Percentiles rank a stretch among this genome's conserved stretches.
phyloP scores from a whole-genome alignment of 257 asterid genomes.

The Galeopsis tetrahit region DNA sequence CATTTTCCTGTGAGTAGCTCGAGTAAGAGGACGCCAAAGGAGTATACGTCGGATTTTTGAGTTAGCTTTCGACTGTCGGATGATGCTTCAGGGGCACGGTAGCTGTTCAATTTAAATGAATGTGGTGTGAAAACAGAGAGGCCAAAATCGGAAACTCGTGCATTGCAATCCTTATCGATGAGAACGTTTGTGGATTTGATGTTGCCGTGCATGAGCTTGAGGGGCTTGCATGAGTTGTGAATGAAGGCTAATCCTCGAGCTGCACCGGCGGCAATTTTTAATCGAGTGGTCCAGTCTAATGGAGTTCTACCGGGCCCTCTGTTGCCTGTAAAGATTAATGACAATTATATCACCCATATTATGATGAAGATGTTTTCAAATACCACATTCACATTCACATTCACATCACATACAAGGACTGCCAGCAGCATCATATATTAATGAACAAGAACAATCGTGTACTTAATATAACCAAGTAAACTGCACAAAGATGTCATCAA shows the following conservation, averaged over 20 bases:
- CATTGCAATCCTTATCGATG: constrained; percentile 63
- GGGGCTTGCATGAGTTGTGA: constrained; percentile 74
- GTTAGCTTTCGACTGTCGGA: constrained; percentile 60
- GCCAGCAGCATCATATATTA: neutral
- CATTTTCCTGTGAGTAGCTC: constrained; percentile 92
- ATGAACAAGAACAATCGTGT: neutral
- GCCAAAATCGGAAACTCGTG: constrained; percentile 78
- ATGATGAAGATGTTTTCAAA: neutral
- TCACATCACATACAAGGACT: neutral
- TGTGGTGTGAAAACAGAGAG: constrained; percentile 60
- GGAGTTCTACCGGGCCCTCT: constrained; percentile 99
- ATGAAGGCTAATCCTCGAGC: constrained; percentile 81
- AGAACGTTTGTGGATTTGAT: constrained; percentile 87
- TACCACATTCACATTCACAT: neutral
- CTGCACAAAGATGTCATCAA: neutral
- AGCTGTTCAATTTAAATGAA: constrained; percentile 61
- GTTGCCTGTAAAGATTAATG: constrained; percentile 55
- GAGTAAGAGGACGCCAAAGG: constrained; percentile 82
- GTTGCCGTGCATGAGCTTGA: constrained; percentile 78
- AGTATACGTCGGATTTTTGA: constrained; percentile 75
- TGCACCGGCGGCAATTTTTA: constrained; percentile 78
- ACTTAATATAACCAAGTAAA: no score
- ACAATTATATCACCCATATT: neutral
- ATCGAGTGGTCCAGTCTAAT: constrained; percentile 82
- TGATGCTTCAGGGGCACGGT: constrained; percentile 73